Evolutionary conservation across 169 alveolate species (phyloP).

Genomic region (Blepharisma undulans): DNA sequence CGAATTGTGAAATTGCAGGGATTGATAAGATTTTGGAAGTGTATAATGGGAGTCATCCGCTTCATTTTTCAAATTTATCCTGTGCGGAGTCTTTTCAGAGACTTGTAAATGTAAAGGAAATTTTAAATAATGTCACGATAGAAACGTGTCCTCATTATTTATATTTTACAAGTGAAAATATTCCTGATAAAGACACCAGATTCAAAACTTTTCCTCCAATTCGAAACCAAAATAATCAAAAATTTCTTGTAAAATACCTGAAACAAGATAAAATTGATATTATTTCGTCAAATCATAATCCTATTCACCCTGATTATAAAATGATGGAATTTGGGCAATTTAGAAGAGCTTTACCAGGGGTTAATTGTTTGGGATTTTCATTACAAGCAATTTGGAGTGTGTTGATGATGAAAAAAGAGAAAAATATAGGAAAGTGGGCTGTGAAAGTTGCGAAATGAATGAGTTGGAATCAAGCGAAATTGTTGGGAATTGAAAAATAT

Average conservation of each 20-base stretch:
- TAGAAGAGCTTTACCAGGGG: slow-evolving; percentile 34
- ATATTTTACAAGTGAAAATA: not conserved
- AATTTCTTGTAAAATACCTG: not conserved
- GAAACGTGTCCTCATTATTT: slow-evolving; percentile 9
- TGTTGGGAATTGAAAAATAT: not conserved
- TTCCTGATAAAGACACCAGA: slow-evolving; percentile 18
- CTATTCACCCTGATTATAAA: not conserved
- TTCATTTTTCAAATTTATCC: not conserved
- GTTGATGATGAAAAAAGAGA: not conserved
- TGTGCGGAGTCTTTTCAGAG: not conserved
- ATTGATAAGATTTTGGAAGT: not conserved
- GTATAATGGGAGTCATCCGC: not conserved
- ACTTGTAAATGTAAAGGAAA: not conserved
- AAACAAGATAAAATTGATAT: not conserved
- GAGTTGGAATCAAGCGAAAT: slow-evolving; percentile 42
- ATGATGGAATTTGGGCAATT: not conserved
- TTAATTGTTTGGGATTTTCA: not conserved
- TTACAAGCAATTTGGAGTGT: slow-evolving; percentile 35
- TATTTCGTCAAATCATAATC: slow-evolving; percentile 9
- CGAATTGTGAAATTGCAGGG: not conserved
- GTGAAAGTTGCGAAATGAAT: slow-evolving; percentile 36
- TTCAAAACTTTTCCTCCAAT: slow-evolving; percentile 30
- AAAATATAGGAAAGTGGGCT: not conserved
- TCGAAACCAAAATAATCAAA: not conserved
- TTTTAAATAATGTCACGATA: not conserved